Percentiles rank a stretch among this genome's conserved stretches.
Evolutionary conservation across 176 grass and related monocot species (phyloP).

Genomic region (Zizania latifolia): DNA sequence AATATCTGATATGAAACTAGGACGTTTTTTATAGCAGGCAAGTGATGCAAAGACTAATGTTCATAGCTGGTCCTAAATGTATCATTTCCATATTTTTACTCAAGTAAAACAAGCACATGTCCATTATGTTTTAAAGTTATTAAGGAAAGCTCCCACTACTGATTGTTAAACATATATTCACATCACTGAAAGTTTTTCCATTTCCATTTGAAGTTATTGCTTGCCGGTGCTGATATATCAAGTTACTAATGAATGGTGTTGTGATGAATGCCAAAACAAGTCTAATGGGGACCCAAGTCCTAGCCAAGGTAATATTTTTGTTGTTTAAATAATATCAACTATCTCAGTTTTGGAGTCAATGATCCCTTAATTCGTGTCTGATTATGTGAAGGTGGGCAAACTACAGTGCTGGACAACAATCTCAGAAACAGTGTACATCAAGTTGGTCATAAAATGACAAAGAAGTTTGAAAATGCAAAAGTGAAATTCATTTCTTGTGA

Average conservation of each 20-base stretch:
- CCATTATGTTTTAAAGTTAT: not conserved
- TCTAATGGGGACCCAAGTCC: slow-evolving; percentile 2
- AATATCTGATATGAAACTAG: not conserved
- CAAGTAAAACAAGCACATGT: not conserved
- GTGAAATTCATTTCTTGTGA: slow-evolving; percentile 36
- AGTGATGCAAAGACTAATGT: not conserved
- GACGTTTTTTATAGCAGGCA: not conserved
- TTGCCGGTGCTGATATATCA: not conserved
- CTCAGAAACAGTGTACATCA: not conserved
- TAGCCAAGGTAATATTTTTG: not conserved
- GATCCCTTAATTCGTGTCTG: not conserved
- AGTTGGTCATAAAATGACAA: not conserved
- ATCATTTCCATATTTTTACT: not conserved
- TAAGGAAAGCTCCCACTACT: not conserved
- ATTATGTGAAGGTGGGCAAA: slow-evolving; percentile 7
- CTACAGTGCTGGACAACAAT: not conserved
- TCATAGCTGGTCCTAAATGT: not conserved
- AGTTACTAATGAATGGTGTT: slow-evolving; percentile 16
- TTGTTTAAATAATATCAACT: not conserved
- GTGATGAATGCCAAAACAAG: slow-evolving; percentile 7
- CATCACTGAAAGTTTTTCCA: slow-evolving; percentile 2
- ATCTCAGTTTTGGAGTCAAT: not conserved
- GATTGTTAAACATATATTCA: not conserved
- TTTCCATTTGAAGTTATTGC: slow-evolving; percentile 37
- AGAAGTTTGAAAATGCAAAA: slow-evolving; percentile 23